Evolutionary conservation across 1,284 basidiomycete genomes (phyloP).

Genomic region (Leccinum cinnamomeum): DNA sequence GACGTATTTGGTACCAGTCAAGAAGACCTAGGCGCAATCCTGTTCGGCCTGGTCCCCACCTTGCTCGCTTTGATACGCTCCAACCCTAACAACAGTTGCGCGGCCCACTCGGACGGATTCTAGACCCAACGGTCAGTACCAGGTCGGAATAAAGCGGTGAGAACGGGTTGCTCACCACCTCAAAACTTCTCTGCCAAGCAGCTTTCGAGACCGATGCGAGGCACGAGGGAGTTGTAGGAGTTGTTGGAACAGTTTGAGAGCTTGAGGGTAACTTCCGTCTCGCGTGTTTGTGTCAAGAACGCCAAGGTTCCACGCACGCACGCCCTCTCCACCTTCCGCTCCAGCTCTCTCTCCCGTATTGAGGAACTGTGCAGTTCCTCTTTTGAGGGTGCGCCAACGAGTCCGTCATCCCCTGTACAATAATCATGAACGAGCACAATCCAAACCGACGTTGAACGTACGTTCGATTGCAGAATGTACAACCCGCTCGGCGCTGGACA

Average conservation of each 20-base stretch:
- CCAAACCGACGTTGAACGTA: constrained; percentile 53
- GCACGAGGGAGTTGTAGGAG: no score
- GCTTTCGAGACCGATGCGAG: constrained; percentile 38
- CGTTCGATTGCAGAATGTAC: constrained; percentile 61
- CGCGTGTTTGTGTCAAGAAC: no score
- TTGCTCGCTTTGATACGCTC: constrained; percentile 82
- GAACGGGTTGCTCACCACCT: constrained; percentile 59
- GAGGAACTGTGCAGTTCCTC: constrained; percentile 66
- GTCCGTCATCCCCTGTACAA: constrained; percentile 62
- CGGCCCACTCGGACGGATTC: constrained; percentile 77
- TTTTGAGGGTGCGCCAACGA: constrained; percentile 62
- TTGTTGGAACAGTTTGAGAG: no score
- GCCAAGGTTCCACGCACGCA: no score
- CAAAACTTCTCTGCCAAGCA: constrained; percentile 74
- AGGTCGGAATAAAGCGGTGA: background rate
- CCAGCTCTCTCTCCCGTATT: constrained; percentile 62
- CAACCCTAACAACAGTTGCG: constrained; percentile 78
- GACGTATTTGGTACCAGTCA: constrained; percentile 65
- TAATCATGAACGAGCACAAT: constrained; percentile 7
- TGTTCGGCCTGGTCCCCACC: constrained; percentile 58
- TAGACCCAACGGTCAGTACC: constrained; percentile 33
- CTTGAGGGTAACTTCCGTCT: no score
- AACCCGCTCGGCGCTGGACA: constrained; percentile 57
- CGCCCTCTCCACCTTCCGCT: constrained; percentile 43
- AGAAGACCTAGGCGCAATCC: constrained; percentile 56